Conservation (phyloP, 495 filamentous ascomycete genomes). For the Penicillium canescens region DNA sequence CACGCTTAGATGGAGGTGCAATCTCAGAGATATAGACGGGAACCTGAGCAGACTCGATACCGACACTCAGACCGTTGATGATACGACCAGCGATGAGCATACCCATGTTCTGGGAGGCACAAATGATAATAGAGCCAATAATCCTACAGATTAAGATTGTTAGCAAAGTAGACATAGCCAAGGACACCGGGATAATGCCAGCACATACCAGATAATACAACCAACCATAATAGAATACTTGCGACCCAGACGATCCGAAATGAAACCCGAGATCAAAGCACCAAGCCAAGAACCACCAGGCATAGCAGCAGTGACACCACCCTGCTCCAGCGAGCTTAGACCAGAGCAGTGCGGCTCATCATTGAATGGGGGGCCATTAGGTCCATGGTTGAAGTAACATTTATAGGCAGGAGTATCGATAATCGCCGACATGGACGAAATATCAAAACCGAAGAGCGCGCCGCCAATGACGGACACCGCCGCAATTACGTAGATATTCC, state of each 20-base stretch:
- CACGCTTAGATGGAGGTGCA: slow-evolving; percentile 68
- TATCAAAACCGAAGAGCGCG: slow-evolving; percentile 82
- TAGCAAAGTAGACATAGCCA: neutral
- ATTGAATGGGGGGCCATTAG: slow-evolving; percentile 28
- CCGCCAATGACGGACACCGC: slow-evolving; percentile 77
- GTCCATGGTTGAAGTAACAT: slow-evolving; percentile 64
- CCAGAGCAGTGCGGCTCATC: slow-evolving; percentile 44
- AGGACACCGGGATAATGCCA: slow-evolving; percentile 1
- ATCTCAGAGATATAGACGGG: slow-evolving; percentile 81
- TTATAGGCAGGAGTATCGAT: slow-evolving; percentile 47
- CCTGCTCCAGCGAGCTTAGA: slow-evolving; percentile 48
- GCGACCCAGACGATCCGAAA: slow-evolving; percentile 69
- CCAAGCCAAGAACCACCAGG: slow-evolving; percentile 74
- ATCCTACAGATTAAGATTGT: slow-evolving; percentile 31
- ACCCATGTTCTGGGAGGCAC: slow-evolving; percentile 71
- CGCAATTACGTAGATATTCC: slow-evolving; percentile 75
- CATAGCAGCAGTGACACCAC: slow-evolving; percentile 71
- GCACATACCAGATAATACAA: slow-evolving; percentile 58
- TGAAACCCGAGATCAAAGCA: slow-evolving; percentile 64
- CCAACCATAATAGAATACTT: slow-evolving; percentile 68
- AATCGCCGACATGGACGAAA: slow-evolving; percentile 74
- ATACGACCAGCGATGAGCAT: slow-evolving; percentile 75
- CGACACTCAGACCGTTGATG: slow-evolving; percentile 77
- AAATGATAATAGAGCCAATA: slow-evolving; percentile 68
- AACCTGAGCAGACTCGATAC: slow-evolving; percentile 78